Conservation (phyloP, 345 rosid genomes). For the Nephelium lappaceum region DNA sequence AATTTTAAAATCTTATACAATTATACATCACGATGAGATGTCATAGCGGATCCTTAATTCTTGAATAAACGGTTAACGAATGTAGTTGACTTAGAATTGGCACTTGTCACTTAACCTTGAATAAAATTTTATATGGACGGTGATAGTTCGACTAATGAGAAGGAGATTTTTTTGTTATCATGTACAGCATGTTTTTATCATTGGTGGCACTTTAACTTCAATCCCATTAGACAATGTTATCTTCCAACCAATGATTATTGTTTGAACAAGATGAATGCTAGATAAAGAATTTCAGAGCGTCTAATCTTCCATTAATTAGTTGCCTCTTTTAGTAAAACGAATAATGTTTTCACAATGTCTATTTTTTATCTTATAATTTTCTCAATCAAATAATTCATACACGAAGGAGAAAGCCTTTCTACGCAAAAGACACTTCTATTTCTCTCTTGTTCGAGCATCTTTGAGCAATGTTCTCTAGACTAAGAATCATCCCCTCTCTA, state of each 20-base stretch:
- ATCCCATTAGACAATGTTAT: neutral
- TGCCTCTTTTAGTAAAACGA: neutral
- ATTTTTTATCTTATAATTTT: too few species aligned
- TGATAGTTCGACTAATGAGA: neutral
- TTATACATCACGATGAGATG: neutral
- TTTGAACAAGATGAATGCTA: neutral
- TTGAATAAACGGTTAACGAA: neutral
- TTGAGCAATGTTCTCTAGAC: too few species aligned
- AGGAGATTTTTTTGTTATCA: neutral
- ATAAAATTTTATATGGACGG: neutral
- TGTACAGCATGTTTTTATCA: neutral
- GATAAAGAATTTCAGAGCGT: neutral
- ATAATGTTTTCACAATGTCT: neutral
- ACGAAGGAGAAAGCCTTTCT: too few species aligned
- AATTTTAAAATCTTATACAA: neutral
- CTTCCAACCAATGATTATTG: neutral
- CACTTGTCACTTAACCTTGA: neutral
- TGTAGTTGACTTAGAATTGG: neutral
- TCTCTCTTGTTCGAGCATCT: too few species aligned
- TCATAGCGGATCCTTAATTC: neutral
- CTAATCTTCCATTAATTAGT: neutral
- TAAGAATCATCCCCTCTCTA: too few species aligned
- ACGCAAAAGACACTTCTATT: too few species aligned
- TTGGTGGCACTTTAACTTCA: neutral
- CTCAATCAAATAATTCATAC: too few species aligned